Base-by-base conservation (phyloP, 2,329 filamentous ascomycete genomes). In the Lecanicillium sp. region DNA sequence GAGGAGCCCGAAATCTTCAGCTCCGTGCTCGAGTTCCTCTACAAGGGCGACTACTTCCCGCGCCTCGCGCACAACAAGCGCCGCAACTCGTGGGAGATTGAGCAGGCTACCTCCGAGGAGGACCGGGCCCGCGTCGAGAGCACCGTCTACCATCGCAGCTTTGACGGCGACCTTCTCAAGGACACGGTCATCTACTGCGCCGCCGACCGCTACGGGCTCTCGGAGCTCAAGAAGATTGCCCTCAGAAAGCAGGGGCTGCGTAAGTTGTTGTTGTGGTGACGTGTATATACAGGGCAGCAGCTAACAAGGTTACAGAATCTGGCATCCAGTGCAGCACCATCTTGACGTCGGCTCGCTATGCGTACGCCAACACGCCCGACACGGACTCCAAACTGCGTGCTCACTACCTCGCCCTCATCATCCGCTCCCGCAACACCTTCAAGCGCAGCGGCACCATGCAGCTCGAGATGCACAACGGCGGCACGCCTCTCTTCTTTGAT, bases 381-480 rank as follows among this genome's bases (percentile, higher is more conserved):
- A 87, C 76, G 19, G 90, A 95, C 71, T 91, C 87, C n/a, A 90
- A 90, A 67, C 76, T 95, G 46, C 79, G 90, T 51, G 89, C 89
- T 20, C 90, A 95, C 67, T 96, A 95, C 59, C 81, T 95, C 30
- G 89, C 90, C 15, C 81, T 95, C 61, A 95, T 95, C 67, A 94
- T 95, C 62, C 83, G 90, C 55, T 88, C 85, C 58, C 81, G 90
- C 56, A 79, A 80, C 61, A 95, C 88, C 2, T 95, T 96, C 70
- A 95, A 95, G 75, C 78, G 88, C 48, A 95, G 89, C 67, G 89
- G 90, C 47, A 95, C 90, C 3, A 95, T 95, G 90, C 90, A 95
- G 69, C 80, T 87, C 56, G 90, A 95, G 71, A 95, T 96, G 90
- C 86, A 86, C 65, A 80, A 81, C 52, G 90, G 90, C 23, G 88